These are phyloP conservation scores for Leptographium radiaticola DNA, from an alignment of 2,329 filamentous ascomycete species.

Conservation along the genomic window DNA sequence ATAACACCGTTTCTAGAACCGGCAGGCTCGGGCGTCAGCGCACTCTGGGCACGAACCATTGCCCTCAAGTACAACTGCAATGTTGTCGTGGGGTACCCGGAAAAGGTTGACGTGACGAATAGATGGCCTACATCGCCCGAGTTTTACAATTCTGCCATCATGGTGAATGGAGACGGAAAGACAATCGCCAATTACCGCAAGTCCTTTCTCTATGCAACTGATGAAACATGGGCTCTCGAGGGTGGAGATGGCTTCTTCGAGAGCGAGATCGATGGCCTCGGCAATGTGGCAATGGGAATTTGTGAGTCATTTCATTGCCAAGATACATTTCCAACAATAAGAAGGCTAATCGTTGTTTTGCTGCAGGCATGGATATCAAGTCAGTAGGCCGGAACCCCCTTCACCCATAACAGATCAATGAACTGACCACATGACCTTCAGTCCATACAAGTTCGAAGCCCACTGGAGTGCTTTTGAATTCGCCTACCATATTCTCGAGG, in stretches of 20 bases:
- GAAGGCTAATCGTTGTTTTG: background rate
- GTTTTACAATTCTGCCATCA: constrained; percentile 42
- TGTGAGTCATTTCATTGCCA: constrained; percentile 25
- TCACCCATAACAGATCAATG: too few species aligned
- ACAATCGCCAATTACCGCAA: constrained; percentile 49
- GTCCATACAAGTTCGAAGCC: constrained; percentile 37
- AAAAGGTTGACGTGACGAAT: constrained; percentile 40
- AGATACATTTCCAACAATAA: too few species aligned
- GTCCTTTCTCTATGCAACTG: constrained; percentile 42
- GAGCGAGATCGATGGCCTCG: constrained; percentile 31
- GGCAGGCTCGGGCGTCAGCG: constrained; percentile 50
- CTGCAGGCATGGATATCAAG: constrained; percentile 47
- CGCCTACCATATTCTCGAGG: constrained; percentile 42
- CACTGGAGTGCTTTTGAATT: constrained; percentile 37
- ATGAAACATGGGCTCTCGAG: constrained; percentile 49
- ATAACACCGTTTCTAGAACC: constrained; percentile 59
- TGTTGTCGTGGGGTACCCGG: constrained; percentile 63
- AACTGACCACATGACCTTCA: constrained; percentile 9
- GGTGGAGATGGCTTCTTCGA: constrained; percentile 36
- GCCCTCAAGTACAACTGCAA: constrained; percentile 54
- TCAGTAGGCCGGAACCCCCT: constrained; percentile 23
- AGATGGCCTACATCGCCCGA: constrained; percentile 39
- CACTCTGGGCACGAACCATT: constrained; percentile 56
- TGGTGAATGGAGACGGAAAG: constrained; percentile 46
- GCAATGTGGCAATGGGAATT: constrained; percentile 43